Conservation (phyloP, 1,284 basidiomycete species). For the Boletus austroedulis region DNA sequence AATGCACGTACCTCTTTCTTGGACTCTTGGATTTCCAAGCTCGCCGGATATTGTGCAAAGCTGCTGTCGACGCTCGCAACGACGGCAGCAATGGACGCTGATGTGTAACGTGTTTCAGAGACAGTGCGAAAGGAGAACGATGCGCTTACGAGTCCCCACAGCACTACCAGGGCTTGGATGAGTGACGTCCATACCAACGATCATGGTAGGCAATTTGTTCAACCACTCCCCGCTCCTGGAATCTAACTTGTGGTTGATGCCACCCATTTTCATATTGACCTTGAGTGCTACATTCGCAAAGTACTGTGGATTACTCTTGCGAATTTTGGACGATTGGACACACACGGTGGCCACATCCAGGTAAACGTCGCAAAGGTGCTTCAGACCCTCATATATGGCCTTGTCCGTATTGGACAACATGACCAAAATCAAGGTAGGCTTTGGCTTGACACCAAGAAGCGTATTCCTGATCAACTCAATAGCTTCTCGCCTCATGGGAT, state of each 20-base stretch:
- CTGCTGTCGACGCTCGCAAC: constrained; percentile 64
- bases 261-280: constrained; percentile 79
- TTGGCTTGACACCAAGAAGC: constrained; percentile 34
- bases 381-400: constrained; percentile 68
- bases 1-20: constrained; percentile 58
- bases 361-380: constrained; percentile 65
- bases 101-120: background rate
- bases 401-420: constrained; percentile 68
- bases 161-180: constrained; percentile 70
- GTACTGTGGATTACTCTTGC: constrained; percentile 63
- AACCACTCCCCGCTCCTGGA: constrained; percentile 52
- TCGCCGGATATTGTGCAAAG: constrained; percentile 71
- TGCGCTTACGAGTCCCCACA: constrained; percentile 46
- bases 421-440: constrained; percentile 51
- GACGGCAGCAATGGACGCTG: constrained; percentile 76
- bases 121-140: background rate
- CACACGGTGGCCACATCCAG: constrained; percentile 73
- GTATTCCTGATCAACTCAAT: constrained; percentile 21
- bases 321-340: constrained; percentile 64
- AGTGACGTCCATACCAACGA: constrained; percentile 82
- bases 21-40: constrained; percentile 67
- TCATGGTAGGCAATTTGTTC: constrained; percentile 59
- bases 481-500: constrained; percentile 24
- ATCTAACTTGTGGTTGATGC: constrained; percentile 69
- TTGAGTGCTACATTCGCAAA: constrained; percentile 78